phyloP scores from a whole-genome alignment of 805 yeast species.

The Scheffersomyces ergatensis region DNA sequence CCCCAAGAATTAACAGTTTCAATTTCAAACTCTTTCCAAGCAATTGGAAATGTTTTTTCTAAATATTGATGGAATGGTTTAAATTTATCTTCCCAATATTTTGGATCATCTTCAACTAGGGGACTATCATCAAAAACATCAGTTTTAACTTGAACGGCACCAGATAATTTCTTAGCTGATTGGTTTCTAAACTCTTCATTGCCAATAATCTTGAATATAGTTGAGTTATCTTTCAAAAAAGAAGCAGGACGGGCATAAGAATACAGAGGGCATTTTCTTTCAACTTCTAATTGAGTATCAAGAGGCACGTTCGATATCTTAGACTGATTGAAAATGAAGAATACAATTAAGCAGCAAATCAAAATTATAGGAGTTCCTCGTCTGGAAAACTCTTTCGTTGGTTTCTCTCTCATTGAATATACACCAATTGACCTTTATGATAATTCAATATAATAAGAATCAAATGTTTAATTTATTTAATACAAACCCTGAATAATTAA shows the following conservation, averaged over 20 bases:
- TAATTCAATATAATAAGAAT: too few relatives aligned
- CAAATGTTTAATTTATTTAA: too few relatives aligned
- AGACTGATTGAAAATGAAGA: too few relatives aligned
- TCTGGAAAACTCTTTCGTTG: too few relatives aligned
- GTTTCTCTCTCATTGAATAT: too few relatives aligned
- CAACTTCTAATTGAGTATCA: too few relatives aligned
- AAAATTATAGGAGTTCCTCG: too few relatives aligned
- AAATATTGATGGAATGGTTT: slow-evolving; percentile 51
- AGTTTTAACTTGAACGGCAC: slow-evolving; percentile 65
- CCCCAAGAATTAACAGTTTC: slow-evolving; percentile 62
- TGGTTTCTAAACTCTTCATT: slow-evolving; percentile 20
- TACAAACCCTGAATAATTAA: too few relatives aligned
- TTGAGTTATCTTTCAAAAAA: slow-evolving; percentile 19
- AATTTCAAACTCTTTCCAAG: slow-evolving; percentile 46
- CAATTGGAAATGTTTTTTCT: slow-evolving; percentile 51
- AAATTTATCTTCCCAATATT: slow-evolving; percentile 39
- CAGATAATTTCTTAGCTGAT: slow-evolving; percentile 45
- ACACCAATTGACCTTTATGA: too few relatives aligned
- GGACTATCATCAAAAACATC: slow-evolving; percentile 53
- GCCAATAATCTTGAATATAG: slow-evolving; percentile 22
- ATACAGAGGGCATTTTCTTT: slow-evolving; percentile 4
- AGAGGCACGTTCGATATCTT: too few relatives aligned
- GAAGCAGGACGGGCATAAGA: slow-evolving; percentile 3
- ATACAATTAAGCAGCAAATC: too few relatives aligned
- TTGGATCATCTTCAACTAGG: slow-evolving; percentile 48